These are phyloP conservation scores for Vairimorpha ceranae DNA, from an alignment of 371 early-diverging fungal genomes.

Conservation along the genomic window DNA sequence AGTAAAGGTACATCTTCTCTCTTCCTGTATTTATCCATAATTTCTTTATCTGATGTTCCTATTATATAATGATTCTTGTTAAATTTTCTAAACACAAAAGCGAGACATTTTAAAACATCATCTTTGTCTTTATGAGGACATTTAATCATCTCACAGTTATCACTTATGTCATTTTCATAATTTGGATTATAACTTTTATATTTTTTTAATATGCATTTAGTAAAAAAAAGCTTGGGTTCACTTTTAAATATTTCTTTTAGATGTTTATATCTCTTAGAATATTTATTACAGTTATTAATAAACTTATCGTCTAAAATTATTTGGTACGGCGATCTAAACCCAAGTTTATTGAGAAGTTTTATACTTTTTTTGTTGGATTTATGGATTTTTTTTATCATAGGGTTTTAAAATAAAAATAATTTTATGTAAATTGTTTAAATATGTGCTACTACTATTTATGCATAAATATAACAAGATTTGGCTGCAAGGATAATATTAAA, in stretches of 20 bases:
- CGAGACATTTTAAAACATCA: slow-evolving; percentile 22
- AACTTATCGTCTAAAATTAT: slow-evolving; percentile 35
- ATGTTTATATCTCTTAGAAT: neutral
- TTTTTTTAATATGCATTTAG: slow-evolving; percentile 46
- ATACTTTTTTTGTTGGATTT: slow-evolving; percentile 37
- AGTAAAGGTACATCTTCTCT: slow-evolving; percentile 8
- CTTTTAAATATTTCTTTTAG: slow-evolving; percentile 27
- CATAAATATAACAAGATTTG: too few species aligned
- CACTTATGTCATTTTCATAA: slow-evolving; percentile 1
- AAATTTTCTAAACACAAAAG: slow-evolving; percentile 16
- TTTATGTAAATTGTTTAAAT: too few species aligned
- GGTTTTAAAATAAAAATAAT: too few species aligned
- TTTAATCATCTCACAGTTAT: slow-evolving; percentile 4
- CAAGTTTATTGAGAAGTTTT: slow-evolving; percentile 16
- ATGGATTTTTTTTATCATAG: slow-evolving; percentile 28
- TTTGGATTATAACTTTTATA: slow-evolving; percentile 9
- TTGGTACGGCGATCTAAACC: slow-evolving; percentile 41
- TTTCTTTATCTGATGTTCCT: slow-evolving; percentile 15
- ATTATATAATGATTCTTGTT: slow-evolving; percentile 46
- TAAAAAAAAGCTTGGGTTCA: slow-evolving; percentile 39
- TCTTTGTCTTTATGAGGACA: slow-evolving; percentile 16
- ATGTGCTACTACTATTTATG: too few species aligned
- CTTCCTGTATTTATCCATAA: slow-evolving; percentile 4
- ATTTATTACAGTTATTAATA: slow-evolving; percentile 17
- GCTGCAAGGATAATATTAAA: too few species aligned